Base-by-base conservation (phyloP, 331 rosid species). In the Malus hybrid region DNA sequence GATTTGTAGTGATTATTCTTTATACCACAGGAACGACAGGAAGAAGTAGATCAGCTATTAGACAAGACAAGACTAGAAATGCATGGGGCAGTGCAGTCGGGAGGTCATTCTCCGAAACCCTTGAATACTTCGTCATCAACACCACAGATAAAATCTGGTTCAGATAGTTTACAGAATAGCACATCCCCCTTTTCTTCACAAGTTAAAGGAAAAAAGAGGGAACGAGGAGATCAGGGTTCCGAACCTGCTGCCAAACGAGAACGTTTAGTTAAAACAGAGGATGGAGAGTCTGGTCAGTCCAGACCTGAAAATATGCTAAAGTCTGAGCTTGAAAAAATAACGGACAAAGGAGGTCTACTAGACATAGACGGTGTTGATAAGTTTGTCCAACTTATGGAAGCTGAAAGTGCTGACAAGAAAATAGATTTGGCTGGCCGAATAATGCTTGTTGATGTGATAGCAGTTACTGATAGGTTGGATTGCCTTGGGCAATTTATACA, bases 91-190 rank as follows among this genome's bases (percentile, higher is more conserved):
- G 80, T 85, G 83, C 98, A 87, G 81, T 73, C 90, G 18, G 96
- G 93, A 36, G 96, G 95, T 57, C 91, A 87, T 71, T 93, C 98
- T 82, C 96, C 96, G 6, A 90, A 89, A 83, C 91, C 94, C 71
- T 74, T 87, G 91, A 90, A 72, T 80, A 83, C 91, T 85, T 90
- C 98, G 24, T 78, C 91, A 34, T 85, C 98, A 79, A 77, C 86
- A 32, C 76, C 83, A 11, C 94, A 83, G 78, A 63, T 85, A 74
- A 90, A 90, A 85, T 81, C 95, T 57, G 89, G 85, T 76, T 83
- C 96, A 57, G 98, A 93, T 77, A 82, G 87, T 80, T 77, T 87
- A 54, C 94, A 85, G 79, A 88, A 83, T 77, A 88, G 88, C 74
- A 48, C 91, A 60, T 83, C 93, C 67, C 78, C 90, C 65, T 77